phyloP scores from a whole-genome alignment of 2,329 filamentous ascomycete genomes.

The Colletotrichum spinosum region DNA sequence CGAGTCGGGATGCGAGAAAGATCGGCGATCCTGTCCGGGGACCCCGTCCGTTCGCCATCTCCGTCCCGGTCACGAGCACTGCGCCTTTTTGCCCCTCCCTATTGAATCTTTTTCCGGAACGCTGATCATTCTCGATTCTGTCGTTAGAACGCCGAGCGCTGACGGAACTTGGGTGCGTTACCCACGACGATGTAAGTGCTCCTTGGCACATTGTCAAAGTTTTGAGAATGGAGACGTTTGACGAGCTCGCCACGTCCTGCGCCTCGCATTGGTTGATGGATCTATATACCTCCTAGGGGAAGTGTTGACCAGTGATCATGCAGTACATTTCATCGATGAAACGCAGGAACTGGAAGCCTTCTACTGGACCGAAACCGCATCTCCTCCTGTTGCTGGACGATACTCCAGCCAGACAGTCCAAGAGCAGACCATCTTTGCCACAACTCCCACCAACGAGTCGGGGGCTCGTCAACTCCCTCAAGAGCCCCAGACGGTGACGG shows the following conservation, averaged over 20 bases:
- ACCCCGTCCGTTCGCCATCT: conserved; percentile 1
- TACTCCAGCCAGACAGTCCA: background rate
- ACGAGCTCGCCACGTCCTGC: background rate
- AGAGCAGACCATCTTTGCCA: background rate
- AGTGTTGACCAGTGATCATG: conserved; percentile 6
- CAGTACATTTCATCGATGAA: conserved; percentile 29
- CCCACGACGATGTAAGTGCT: conserved; percentile 29
- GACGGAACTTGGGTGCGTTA: conserved; percentile 26
- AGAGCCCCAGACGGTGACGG: background rate
- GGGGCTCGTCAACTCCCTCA: background rate
- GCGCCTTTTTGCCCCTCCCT: no score
- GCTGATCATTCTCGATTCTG: conserved; percentile 21
- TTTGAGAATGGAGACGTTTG: background rate
- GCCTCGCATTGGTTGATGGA: background rate
- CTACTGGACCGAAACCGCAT: conserved; percentile 26
- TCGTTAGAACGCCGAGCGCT: conserved; percentile 18
- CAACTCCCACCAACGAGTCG: background rate
- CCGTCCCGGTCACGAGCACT: conserved; percentile 14
- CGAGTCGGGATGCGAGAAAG: background rate
- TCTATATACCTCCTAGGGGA: no score
- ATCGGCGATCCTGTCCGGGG: background rate
- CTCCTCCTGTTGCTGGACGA: background rate
- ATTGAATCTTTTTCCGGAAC: background rate
- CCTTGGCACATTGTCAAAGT: conserved; percentile 3
- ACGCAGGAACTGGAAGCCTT: conserved; percentile 32